phyloP scores from a whole-genome alignment of 495 filamentous ascomycete species.

The Tetracladium setigerum region DNA sequence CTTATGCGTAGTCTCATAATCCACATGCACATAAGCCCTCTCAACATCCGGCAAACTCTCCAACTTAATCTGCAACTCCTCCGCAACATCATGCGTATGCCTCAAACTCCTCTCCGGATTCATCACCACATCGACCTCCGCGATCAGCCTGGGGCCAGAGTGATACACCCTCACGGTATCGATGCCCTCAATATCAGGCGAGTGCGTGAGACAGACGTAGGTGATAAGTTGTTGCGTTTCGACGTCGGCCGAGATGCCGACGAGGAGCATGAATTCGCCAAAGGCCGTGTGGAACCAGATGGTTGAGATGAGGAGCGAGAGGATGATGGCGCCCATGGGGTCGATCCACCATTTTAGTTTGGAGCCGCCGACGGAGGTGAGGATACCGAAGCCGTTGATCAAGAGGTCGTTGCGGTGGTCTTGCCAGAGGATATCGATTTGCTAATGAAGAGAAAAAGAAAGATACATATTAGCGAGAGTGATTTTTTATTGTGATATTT shows the following conservation, averaged over 20 bases:
- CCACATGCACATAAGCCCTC: constrained; percentile 93
- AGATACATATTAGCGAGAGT: neutral
- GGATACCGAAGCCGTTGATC: constrained; percentile 84
- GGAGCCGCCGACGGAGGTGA: constrained; percentile 79
- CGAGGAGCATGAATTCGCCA: constrained; percentile 79
- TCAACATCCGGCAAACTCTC: constrained; percentile 90
- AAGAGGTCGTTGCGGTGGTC: constrained; percentile 86
- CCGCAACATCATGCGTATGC: constrained; percentile 87
- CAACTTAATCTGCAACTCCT: constrained; percentile 89
- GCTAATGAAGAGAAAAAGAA: constrained; percentile 20
- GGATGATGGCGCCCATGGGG: constrained; percentile 79
- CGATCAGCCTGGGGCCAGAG: constrained; percentile 79
- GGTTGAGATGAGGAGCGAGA: constrained; percentile 65
- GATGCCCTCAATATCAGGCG: constrained; percentile 68
- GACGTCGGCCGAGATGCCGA: constrained; percentile 80
- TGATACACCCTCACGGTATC: constrained; percentile 95
- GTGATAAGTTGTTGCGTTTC: constrained; percentile 90
- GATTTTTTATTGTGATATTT: no score
- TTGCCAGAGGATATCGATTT: constrained; percentile 89
- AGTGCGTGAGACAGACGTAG: constrained; percentile 94
- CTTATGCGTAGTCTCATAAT: constrained; percentile 97
- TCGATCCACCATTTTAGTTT: constrained; percentile 95
- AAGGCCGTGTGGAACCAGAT: constrained; percentile 86
- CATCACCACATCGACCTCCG: constrained; percentile 90
- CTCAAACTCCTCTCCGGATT: constrained; percentile 56